Base-by-base conservation (phyloP, 192 early-diverging fungal genomes). In the Paraglomus occultum region DNA sequence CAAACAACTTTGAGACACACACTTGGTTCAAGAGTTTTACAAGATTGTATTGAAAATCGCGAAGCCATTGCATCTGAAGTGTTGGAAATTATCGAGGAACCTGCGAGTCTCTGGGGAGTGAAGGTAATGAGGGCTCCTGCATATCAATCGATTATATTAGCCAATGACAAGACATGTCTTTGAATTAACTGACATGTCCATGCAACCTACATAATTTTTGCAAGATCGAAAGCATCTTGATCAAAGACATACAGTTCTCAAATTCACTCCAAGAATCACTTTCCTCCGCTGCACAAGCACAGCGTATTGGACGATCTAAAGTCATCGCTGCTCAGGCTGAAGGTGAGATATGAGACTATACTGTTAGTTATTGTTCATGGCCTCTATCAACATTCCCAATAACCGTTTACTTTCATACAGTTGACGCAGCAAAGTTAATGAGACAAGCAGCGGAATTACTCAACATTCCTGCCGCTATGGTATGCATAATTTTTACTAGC, bases 391-490 rank as follows among this genome's bases (percentile, higher is more conserved):
- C 9, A 10, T n/a, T 63, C 5, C 44, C 49, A 8, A 38, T 22
- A 38, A 31, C 9, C 22, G 22, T 64, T 49, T 23, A 17, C 5
- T 14, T 64, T 48, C 20, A 10, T 17, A 47, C n/a, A 64, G 94
- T 94, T 14, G 90, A 94, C 65, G 78, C 89, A 47, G 93, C 95
- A 2, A 95, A 92, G 71, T 76, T 97, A 38, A 95, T 96, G 93
- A 85, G 93, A 40, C 89, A 95, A 75, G 93, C 94, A n/a, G 88
- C 95, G 0, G 92, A 95, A 71, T 91, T 95, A 50, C 77, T 97
- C 18, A 94, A 92, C 75, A 89, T 91, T 3, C 90, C 91, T 11
- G 89, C 87, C 0, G 87, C 86, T 2, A 87, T 88, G 83, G 46
- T 55, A 67, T 50, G 39, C n/a, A 18, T 22, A 12, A 63, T 48